Evolutionary conservation across 2,329 filamentous ascomycete genomes (phyloP), one percentile per base, ranked within the genome.

Genomic region (Penicillium sp.): DNA sequence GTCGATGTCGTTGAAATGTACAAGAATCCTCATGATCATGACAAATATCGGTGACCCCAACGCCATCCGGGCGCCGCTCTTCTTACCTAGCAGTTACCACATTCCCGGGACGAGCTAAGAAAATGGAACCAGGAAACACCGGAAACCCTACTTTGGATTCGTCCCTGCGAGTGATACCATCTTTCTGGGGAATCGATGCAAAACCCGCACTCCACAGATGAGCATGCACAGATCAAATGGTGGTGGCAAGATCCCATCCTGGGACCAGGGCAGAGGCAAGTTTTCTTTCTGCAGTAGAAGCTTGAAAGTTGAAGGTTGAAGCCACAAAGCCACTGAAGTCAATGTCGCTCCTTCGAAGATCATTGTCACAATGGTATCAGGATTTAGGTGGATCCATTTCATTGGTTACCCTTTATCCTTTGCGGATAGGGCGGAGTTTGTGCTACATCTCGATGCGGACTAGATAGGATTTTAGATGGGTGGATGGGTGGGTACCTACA

Each of bases 281-380:
- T 23, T 42, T 42, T 23, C 3, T 13, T 23, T 42, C 39, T 21
- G n/a, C 39, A 42, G 3, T 14, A 8, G 16, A 47, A 29, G 25
- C 26, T 29, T 47, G 45, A 19, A 16, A 10, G 25, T 8, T 19
- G 26, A 47, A 31, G 16, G 14, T 47, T 27, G 44, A 29, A 42
- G 37, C 37, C 37, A 42, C 37, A 25, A 49, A 49, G 47, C 47
- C 47, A 49, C 47, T 37, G 47, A 49, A 49, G 19, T 37, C 46
- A 48, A 23, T n/a, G 16, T 6, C 6, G 39, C 39, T 42, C 11
- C n/a, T 39, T 42, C 39, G 39, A 23, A 42, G 39, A 42, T 39
- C 35, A 19, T 42, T 23, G 39, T 13, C 11, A 42, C 35, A 42
- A 13, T 7, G 39, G 7, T 39, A 11, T 39, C 14, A 3, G 35